Evolutionary conservation across 805 yeast genomes (phyloP), one percentile per base, ranked within the genome.

Genomic region (Nakazawaea anatomiae): DNA sequence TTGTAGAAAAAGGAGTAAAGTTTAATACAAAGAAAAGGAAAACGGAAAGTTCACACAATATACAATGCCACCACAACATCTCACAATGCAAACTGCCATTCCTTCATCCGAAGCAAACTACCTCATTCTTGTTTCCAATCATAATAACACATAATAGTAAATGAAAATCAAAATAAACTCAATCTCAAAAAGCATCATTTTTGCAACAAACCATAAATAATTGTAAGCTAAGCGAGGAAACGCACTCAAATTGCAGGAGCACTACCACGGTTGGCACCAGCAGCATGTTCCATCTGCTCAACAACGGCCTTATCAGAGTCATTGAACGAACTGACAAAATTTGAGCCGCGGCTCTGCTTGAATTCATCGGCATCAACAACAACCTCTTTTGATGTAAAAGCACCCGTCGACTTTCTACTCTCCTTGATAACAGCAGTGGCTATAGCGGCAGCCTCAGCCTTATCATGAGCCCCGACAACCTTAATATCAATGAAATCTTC

Each of bases 381-480:
- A 10, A 51, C 50, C n/a, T 42, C 50, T 10, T 42, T 39, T 7
- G 42, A 27, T 28, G 43, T 32, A 42, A 46, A 42, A 14, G 44
- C 25, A 5, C 49, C 52, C 25, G 28, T 12, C 9, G 28, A 9
- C 2, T 28, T 9, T 39, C 52, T 44, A 39, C 43, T 46, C 14
- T 51, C 53, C 42, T 51, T 46, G 6, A 51, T 39, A 6, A 46
- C 50, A 4, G 47, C 44, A 4, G 50, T 29, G 30, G 60, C 56
- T 28, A 60, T 58, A 14, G 50, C 42, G 31, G 53, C 54, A 30
- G 54, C 52, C 39, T 56, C 58, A 6, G 46, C 42, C 41, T 54
- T 50, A 50, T 50, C 53, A 28, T 48, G 50, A 27, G 57, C 55
- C 29, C 58, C 64, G 9, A 48, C 53, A 30, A 51, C 53, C 32